Evolutionary conservation across 169 alveolate species (phyloP).

Genomic region (Eimeria brunetti): DNA sequence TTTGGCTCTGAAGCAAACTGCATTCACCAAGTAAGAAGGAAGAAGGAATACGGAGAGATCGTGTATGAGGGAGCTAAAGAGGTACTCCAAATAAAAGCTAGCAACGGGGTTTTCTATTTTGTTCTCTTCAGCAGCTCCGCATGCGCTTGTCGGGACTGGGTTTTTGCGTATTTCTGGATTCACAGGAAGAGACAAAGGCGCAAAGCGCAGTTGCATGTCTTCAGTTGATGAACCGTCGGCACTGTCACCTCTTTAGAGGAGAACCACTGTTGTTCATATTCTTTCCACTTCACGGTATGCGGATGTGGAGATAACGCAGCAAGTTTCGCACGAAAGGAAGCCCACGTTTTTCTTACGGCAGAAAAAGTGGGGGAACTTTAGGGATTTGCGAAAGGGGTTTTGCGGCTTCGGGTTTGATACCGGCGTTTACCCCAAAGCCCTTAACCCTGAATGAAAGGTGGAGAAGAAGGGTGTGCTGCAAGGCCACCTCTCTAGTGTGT

Average conservation of each 20-base stretch:
- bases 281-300: not conserved
- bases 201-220: no score
- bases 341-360: not conserved
- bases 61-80: not conserved
- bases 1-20: not conserved
- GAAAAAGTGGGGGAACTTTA: not conserved
- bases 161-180: not conserved
- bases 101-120: not conserved
- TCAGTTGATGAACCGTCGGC: not conserved
- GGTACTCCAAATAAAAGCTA: not conserved
- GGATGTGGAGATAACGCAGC: not conserved
- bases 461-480: not conserved
- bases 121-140: not conserved
- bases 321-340: not conserved
- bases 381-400: no score
- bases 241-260: not conserved
- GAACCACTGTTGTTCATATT: not conserved
- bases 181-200: no score
- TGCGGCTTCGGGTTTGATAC: not conserved
- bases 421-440: not conserved
- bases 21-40: not conserved
- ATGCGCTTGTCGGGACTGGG: not conserved
- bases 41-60: not conserved
- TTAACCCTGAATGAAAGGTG: not conserved
- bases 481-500: not conserved